A percentile compares a stretch with the other conserved stretches of the same genome.
Conservation (phyloP, 257 asterid genomes). For the Penstemon davidsonii region DNA sequence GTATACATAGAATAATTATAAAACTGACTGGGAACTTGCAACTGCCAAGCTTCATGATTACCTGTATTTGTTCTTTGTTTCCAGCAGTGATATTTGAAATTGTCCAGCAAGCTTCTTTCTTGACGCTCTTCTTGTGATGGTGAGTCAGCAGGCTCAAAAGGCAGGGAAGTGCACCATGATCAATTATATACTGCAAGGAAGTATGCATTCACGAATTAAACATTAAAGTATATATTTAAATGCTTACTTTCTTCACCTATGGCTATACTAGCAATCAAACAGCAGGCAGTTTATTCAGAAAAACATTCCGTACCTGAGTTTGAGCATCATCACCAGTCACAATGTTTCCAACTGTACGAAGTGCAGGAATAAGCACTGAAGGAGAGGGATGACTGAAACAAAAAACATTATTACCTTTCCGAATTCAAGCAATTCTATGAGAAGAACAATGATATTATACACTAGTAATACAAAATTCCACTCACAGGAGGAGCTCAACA, state of each 20-base stretch:
- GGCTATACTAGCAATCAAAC: not conserved
- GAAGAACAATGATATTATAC: not conserved
- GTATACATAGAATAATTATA: conserved; percentile 3
- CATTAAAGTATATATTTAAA: not conserved
- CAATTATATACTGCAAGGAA: conserved; percentile 58
- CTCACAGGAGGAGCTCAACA: conserved; percentile 86
- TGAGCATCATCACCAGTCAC: conserved; percentile 91
- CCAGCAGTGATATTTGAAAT: conserved; percentile 95
- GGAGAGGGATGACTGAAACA: conserved; percentile 85
- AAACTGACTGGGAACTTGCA: conserved; percentile 10
- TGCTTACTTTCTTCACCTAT: not conserved
- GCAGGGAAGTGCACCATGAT: conserved; percentile 76
- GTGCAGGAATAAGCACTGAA: conserved; percentile 92
- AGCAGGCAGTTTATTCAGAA: not conserved
- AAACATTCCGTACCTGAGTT: conserved; percentile 61
- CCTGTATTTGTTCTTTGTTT: conserved; percentile 86
- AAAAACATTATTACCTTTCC: not conserved
- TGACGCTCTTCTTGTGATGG: conserved; percentile 90
- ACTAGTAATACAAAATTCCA: conserved; percentile 22
- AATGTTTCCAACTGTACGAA: conserved; percentile 91
- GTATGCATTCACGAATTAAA: too few species aligned
- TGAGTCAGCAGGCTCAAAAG: conserved; percentile 73
- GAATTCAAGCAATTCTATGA: conserved; percentile 3
- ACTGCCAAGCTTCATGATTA: conserved; percentile 20
- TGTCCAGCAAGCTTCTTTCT: conserved; percentile 97